Base-by-base conservation (phyloP, 345 rosid species). In the Pseudoturritis turrita region DNA sequence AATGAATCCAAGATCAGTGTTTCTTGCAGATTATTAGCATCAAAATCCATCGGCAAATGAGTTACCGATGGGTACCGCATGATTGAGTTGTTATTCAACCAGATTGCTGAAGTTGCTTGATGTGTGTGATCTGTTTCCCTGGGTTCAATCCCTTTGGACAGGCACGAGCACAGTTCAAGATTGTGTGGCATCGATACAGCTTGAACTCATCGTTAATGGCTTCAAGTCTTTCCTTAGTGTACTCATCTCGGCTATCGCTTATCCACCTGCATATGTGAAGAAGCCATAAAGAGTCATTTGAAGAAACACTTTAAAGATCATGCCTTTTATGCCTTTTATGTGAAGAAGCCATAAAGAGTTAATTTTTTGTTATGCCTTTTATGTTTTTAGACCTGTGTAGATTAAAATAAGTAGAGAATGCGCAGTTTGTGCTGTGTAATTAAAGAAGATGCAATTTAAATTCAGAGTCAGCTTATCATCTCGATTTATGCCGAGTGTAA, bases 71-170 rank as follows among this genome's bases (percentile, higher is more conserved):
- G 28, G 71, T 45, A 13, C 28, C 36, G 58, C 18, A 0, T 7
- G 18, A 23, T 22, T 21, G 47, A 52, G 41, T 43, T 35, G 49
- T 22, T 43, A 40, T 40, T 66, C 15, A 66, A 31, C 14, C 44
- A 51, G 73, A 68, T 31, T 39, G 33, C 62, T 74, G 78, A 75
- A 75, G 78, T 7, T 75, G 79, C 83, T 95, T 95, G 90, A 95
- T 91, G 62, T 88, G 78, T 67, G 35, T 31, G 61, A 95, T 95
- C 86, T 95, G 87, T 78, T 89, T 88, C 31, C 96, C 99, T 41
- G 99, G 99, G 78, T 89, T 95, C 84, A 95, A 74, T 10, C 99
- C 99, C 72, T 95, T 95, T 31, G 99, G 99, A 76, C 99, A 95
- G 46, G 99, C 99, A 43, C 89, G 88, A 12, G 97, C 93, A 76